Percentiles rank a stretch among this genome's conserved stretches.
These are phyloP conservation scores for Leptomonas seymouri DNA, from an alignment of 208 protist genomes.

Conservation along the genomic window DNA sequence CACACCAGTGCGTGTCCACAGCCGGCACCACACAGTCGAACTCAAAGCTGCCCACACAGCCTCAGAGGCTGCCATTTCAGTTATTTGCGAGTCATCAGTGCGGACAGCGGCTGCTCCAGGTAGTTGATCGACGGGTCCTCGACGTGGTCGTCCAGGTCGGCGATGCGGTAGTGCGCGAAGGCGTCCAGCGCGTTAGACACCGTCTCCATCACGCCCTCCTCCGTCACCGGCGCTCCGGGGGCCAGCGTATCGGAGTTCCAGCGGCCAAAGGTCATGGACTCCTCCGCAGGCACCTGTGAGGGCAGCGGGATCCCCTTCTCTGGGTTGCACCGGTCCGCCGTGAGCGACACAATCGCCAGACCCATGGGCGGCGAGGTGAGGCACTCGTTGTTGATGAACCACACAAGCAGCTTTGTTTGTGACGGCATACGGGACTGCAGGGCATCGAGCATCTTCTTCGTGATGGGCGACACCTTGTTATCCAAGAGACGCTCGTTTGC, in stretches of 20 bases:
- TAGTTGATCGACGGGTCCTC: slow-evolving; percentile 82
- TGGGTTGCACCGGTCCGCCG: slow-evolving; percentile 36
- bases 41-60: too few species aligned
- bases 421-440: slow-evolving; percentile 41
- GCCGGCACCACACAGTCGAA: too few species aligned
- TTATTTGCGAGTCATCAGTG: slow-evolving; percentile 51
- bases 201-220: slow-evolving; percentile 52
- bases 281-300: slow-evolving; percentile 18
- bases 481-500: slow-evolving; percentile 81
- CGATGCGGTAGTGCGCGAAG: slow-evolving; percentile 73
- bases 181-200: slow-evolving; percentile 75
- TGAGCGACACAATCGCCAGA: slow-evolving; percentile 44
- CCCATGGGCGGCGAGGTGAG: slow-evolving; percentile 55
- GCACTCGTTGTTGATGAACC: slow-evolving; percentile 70
- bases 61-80: too few species aligned
- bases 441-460: slow-evolving; percentile 43
- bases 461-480: slow-evolving; percentile 43
- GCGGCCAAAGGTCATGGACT: slow-evolving; percentile 56
- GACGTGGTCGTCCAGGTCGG: slow-evolving; percentile 89
- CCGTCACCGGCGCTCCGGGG: slow-evolving; percentile 44
- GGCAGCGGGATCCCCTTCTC: slow-evolving; percentile 39
- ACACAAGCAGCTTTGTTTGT: slow-evolving; percentile 47
- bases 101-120: slow-evolving; percentile 63
- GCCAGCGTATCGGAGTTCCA: slow-evolving; percentile 84
- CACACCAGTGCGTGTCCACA: too few species aligned